phyloP scores from a whole-genome alignment of 352 stramenopile species.

The Phytophthora pistaciae region DNA sequence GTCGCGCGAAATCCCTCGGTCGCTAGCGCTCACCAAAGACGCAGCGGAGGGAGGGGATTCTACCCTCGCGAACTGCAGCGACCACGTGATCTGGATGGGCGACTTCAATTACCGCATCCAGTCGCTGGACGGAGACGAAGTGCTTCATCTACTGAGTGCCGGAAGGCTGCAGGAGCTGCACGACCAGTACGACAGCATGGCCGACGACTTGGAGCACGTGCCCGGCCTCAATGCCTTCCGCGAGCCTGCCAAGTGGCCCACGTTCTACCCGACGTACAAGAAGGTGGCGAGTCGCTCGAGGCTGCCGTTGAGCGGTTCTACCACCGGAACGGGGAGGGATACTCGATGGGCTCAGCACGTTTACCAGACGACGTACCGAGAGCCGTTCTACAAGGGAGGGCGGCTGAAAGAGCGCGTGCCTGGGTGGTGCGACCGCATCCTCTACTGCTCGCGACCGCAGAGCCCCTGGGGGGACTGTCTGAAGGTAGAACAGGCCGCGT shows the following conservation, averaged over 20 bases:
- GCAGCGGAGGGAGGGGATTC: neutral
- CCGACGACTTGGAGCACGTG: constrained; percentile 52
- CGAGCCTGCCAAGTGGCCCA: constrained; percentile 70
- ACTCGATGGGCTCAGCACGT: constrained; percentile 60
- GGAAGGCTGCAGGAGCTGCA: constrained; percentile 65
- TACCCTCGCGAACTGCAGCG: constrained; percentile 59
- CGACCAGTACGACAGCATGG: constrained; percentile 76
- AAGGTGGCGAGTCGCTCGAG: constrained; percentile 53
- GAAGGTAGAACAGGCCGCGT: constrained; percentile 51
- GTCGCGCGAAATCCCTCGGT: constrained; percentile 50
- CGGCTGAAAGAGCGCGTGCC: constrained; percentile 69
- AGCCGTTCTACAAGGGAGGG: constrained; percentile 82
- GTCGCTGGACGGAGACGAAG: constrained; percentile 51
- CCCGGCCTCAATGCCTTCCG: constrained; percentile 49
- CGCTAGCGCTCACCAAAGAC: constrained; percentile 34
- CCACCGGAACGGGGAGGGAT: constrained; percentile 28
- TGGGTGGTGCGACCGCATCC: constrained; percentile 76
- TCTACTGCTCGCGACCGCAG: constrained; percentile 50
- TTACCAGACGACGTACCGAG: constrained; percentile 64
- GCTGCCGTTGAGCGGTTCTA: constrained; percentile 39
- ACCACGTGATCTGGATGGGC: constrained; percentile 85
- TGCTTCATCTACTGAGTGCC: constrained; percentile 52
- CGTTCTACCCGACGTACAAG: constrained; percentile 87
- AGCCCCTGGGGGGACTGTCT: constrained; percentile 21
- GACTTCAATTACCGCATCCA: constrained; percentile 86